Evolutionary conservation across 345 rosid genomes (phyloP).

Genomic region (Lumnitzera littorea): DNA sequence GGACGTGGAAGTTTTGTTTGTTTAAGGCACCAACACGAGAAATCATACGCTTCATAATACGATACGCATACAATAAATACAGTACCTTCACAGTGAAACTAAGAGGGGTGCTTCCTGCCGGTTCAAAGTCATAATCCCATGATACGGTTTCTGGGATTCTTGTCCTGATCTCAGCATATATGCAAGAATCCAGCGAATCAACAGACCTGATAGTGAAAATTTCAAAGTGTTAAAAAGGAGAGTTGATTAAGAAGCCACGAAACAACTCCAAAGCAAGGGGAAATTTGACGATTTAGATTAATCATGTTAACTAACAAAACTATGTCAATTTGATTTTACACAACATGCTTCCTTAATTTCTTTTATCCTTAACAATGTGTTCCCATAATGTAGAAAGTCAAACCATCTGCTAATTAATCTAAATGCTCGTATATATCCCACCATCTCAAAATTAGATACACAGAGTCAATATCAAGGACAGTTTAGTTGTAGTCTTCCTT

Average conservation of each 20-base stretch:
- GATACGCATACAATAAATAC: background rate
- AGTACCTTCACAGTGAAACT: slow-evolving; percentile 75
- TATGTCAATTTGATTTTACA: background rate
- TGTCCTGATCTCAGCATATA: slow-evolving; percentile 85
- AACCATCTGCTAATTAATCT: too few relatives aligned
- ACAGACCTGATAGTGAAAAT: slow-evolving; percentile 42
- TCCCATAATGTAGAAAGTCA: too few relatives aligned
- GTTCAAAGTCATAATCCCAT: slow-evolving; percentile 89
- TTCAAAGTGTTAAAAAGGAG: background rate
- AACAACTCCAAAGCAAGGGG: background rate
- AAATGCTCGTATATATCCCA: too few relatives aligned
- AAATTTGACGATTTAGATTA: background rate
- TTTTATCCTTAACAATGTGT: too few relatives aligned
- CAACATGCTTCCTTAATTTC: too few relatives aligned
- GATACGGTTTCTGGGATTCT: slow-evolving; percentile 66
- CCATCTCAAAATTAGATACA: too few relatives aligned
- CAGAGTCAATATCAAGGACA: too few relatives aligned
- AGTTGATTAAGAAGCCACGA: slow-evolving; percentile 2
- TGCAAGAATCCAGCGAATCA: slow-evolving; percentile 64
- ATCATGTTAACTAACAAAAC: background rate
- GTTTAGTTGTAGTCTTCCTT: too few relatives aligned
- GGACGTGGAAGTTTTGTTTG: too few relatives aligned
- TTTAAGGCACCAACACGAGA: too few relatives aligned
- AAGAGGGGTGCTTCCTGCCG: slow-evolving; percentile 61
- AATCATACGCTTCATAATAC: too few relatives aligned